Evolutionary conservation across 2,329 filamentous ascomycete species (phyloP).

Genomic region (Arthroderma sp.): DNA sequence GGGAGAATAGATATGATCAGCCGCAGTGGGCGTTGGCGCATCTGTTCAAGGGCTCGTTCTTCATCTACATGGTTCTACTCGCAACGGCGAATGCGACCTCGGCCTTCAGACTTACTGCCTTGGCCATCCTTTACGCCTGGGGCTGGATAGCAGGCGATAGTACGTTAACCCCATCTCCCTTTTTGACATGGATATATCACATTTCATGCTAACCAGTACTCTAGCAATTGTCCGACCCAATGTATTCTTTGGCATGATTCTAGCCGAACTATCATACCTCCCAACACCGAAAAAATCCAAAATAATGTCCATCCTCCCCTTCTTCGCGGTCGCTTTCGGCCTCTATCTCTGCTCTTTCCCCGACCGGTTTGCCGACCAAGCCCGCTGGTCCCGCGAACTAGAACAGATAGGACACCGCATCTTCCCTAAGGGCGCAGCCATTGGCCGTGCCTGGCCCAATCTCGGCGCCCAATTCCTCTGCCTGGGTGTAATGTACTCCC

Average conservation of each 20-base stretch:
- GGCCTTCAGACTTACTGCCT: conserved; percentile 39
- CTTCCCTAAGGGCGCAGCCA: conserved; percentile 33
- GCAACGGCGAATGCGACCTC: conserved; percentile 41
- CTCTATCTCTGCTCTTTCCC: conserved; percentile 50
- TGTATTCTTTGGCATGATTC: conserved; percentile 51
- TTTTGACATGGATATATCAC: background rate
- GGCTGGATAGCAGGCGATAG: conserved; percentile 27
- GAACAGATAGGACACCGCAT: conserved; percentile 14
- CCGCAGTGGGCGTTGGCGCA: conserved; percentile 49
- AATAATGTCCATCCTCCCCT: conserved; percentile 35
- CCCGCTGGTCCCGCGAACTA: conserved; percentile 39
- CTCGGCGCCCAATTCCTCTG: conserved; percentile 40
- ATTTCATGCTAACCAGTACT: background rate
- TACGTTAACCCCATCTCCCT: conserved; percentile 13
- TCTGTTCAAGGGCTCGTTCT: conserved; percentile 44
- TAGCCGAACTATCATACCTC: conserved; percentile 45
- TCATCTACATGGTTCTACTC: conserved; percentile 44
- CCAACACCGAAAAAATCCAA: conserved; percentile 40
- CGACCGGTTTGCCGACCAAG: conserved; percentile 43
- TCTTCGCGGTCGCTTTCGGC: conserved; percentile 41
- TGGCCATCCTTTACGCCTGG: conserved; percentile 40
- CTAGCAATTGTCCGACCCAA: conserved; percentile 44
- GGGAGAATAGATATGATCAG: conserved; percentile 43
- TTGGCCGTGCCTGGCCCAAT: conserved; percentile 40
- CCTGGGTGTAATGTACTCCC: conserved; percentile 43